Evolutionary conservation across 164 flowering plant genomes (phyloP).

Genomic region (Nymphaea thermarum): DNA sequence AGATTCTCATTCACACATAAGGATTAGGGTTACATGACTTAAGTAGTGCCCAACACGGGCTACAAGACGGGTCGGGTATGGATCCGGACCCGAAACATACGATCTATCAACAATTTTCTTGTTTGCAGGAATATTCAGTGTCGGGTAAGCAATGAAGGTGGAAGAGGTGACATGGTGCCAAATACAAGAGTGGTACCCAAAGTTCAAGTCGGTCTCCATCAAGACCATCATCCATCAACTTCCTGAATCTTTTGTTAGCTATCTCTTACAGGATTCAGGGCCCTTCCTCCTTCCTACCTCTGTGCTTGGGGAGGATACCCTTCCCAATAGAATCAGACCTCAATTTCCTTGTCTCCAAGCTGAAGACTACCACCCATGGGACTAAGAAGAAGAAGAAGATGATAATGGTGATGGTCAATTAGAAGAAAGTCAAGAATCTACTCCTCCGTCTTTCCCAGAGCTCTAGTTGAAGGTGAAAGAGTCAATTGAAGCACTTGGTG

Average conservation of each 20-base stretch:
- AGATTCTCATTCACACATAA: too few species aligned
- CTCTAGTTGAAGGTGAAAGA: constrained; percentile 53
- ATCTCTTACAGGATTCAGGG: constrained; percentile 68
- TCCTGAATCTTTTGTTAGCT: constrained; percentile 70
- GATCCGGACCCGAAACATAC: too few species aligned
- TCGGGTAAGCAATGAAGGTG: constrained; percentile 27
- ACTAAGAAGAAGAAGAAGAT: constrained; percentile 39
- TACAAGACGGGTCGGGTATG: too few species aligned
- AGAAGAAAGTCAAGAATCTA: too few species aligned
- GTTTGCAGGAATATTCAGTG: too few species aligned
- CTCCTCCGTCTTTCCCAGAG: constrained; percentile 59
- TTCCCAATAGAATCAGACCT: constrained; percentile 40
- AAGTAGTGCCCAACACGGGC: too few species aligned
- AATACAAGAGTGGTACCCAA: constrained; percentile 94
- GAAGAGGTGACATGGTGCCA: constrained; percentile 73
- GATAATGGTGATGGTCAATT: constrained; percentile 1
- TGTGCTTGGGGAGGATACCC: constrained; percentile 53
- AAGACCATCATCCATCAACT: constrained; percentile 63
- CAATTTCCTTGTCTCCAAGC: background rate
- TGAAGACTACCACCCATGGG: constrained; percentile 8
- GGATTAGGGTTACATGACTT: too few species aligned
- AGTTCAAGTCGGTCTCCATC: constrained; percentile 56
- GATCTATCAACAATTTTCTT: too few species aligned
- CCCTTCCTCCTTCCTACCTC: constrained; percentile 79
- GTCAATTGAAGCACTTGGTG: constrained; percentile 62